Base-by-base conservation (phyloP, 306 rosid species). In the Vigna mungo region DNA sequence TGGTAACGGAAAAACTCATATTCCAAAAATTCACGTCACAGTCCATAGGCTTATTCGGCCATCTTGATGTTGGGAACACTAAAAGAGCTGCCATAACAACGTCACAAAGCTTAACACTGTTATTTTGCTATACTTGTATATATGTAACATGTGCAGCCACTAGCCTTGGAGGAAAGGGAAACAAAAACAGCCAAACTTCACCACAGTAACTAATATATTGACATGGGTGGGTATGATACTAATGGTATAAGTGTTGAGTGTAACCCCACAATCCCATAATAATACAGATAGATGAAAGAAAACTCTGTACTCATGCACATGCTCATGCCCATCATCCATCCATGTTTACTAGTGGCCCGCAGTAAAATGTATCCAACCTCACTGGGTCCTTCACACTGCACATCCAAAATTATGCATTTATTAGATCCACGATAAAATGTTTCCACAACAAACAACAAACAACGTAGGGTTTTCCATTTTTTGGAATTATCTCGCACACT, bases 391-490 rank as follows among this genome's bases (percentile, higher is more conserved):
- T 53, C 18, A 8, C 11, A 60, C 39, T 74, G 77, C 63, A 58
- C 2, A 0, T 79, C 77, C 75, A 27, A 43, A 65, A 53, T 43
- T 7, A 25, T 0, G 68, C 70, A 76, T 79, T 82, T 76, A 79
- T 72, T 74, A 82, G 71, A 76, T 74, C 54, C 77, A 76, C 69
- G 54, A 72, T 37, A 66, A 58, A 81, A 66, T 81, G 85, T 76
- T 72, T 74, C 85, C 77, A 48, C 76, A 79, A 71, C 82, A 18
- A 72, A 79, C 83, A 76, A 65, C 75, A 71, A 5, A 72, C 14
- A 46, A 46, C 14, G 34, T 47, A 36, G n/a, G 61, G 68, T n/a
- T 55, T 62, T 32, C 32, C 0, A 15, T 14, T 44, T 74, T 17
- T 61, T 11, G 41, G 10, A 34, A 32, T 13, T 13, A 32, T 15